phyloP scores from a whole-genome alignment of 768 basidiomycete species.

The Phlegmacium glaucopus region DNA sequence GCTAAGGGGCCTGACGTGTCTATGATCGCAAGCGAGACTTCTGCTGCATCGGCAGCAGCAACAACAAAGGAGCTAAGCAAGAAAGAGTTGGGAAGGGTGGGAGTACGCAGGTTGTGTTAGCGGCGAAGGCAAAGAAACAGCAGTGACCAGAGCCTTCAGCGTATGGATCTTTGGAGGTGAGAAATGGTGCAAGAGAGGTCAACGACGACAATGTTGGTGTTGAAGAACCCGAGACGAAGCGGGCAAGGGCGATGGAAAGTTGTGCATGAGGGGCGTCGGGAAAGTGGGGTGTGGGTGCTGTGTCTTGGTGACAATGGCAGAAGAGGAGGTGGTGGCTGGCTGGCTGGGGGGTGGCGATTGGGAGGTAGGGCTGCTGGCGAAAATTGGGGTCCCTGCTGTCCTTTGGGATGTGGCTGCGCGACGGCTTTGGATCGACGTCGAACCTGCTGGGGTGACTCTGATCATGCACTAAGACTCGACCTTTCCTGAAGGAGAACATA shows the following conservation, averaged over 20 bases:
- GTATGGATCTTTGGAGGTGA: too few relatives aligned
- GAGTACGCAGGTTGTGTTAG: slow-evolving; percentile 44
- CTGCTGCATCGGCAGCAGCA: slow-evolving; percentile 5
- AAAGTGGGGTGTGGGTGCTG: not conserved
- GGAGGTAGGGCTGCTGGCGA: slow-evolving; percentile 13
- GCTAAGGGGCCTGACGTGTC: not conserved
- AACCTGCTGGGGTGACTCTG: slow-evolving; percentile 1
- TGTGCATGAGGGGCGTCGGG: slow-evolving; percentile 6
- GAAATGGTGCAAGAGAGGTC: too few relatives aligned
- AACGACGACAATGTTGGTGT: too few relatives aligned
- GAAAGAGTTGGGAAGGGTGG: slow-evolving; percentile 47
- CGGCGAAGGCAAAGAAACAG: slow-evolving; percentile 25
- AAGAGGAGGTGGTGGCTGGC: not conserved
- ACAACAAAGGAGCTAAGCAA: slow-evolving; percentile 36
- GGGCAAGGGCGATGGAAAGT: slow-evolving; percentile 23
- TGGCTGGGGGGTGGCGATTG: not conserved
- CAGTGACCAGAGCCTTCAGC: too few relatives aligned
- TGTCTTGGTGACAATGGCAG: not conserved
- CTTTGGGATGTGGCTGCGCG: too few relatives aligned
- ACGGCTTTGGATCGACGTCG: slow-evolving; percentile 10
- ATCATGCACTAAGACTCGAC: slow-evolving; percentile 1
- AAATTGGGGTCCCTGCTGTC: not conserved
- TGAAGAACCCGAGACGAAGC: slow-evolving; percentile 34
- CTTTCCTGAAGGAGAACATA: slow-evolving; percentile 10
- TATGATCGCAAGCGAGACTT: too few relatives aligned